Percentiles rank a stretch among this genome's conserved stretches.
Evolutionary conservation across 2,329 filamentous ascomycete genomes (phyloP).

Genomic region (Ilyonectria destructans): DNA sequence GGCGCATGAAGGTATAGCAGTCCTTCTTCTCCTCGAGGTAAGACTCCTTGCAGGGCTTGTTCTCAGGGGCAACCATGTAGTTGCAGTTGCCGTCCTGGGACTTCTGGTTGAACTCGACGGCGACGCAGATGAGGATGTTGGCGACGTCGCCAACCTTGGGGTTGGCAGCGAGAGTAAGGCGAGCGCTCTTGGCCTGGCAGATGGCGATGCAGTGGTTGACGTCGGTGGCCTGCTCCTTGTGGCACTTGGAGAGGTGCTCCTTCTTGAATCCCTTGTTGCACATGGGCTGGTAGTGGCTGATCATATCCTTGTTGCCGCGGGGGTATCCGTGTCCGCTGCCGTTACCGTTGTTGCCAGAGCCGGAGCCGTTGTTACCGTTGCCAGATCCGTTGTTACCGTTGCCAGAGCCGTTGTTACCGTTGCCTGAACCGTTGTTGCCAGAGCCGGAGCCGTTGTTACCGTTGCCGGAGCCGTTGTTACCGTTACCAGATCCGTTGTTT

Average conservation of each 20-base stretch:
- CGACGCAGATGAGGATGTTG: constrained; percentile 42
- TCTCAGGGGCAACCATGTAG: constrained; percentile 44
- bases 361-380: constrained; percentile 56
- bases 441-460: constrained; percentile 3
- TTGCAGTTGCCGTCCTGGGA: constrained; percentile 44
- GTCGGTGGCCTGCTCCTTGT: constrained; percentile 38
- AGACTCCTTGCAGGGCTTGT: constrained; percentile 42
- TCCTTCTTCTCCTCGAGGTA: constrained; percentile 41
- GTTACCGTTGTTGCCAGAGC: constrained; percentile 50
- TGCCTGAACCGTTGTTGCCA: constrained; percentile 58
- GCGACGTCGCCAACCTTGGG: constrained; percentile 34
- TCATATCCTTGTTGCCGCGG: constrained; percentile 13
- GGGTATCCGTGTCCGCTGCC: constrained; percentile 20
- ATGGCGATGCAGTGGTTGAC: constrained; percentile 46
- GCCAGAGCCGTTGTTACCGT: constrained; percentile 58
- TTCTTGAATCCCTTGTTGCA: constrained; percentile 47
- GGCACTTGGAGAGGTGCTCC: constrained; percentile 35
- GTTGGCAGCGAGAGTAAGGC: constrained; percentile 38
- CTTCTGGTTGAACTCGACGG: constrained; percentile 42
- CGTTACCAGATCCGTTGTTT: constrained; percentile 36
- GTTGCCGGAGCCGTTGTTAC: constrained; percentile 60
- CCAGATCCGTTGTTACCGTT: constrained; percentile 58
- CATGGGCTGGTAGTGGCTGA: constrained; percentile 47
- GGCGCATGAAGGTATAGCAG: constrained; percentile 44
- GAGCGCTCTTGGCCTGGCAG: constrained; percentile 43